A percentile compares a stretch with the other conserved stretches of the same genome.
Conservation (phyloP, 225 moss, liverwort and hornwort species). For the Straminergon stramineum region DNA sequence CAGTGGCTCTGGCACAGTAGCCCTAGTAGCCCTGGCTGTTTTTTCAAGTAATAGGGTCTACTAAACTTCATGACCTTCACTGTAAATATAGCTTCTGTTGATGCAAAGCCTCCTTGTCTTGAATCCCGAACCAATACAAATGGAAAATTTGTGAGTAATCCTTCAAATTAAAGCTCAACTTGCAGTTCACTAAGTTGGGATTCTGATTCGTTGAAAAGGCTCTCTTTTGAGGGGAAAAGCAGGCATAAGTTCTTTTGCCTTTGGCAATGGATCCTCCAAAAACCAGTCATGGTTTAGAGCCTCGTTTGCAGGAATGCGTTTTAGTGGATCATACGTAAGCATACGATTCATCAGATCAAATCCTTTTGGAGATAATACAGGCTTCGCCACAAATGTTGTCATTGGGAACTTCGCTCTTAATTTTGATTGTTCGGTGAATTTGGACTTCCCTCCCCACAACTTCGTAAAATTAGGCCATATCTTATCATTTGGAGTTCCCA, state of each 20-base stretch:
- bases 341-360: conserved; percentile 7
- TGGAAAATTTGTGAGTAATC: neutral
- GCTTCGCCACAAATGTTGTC: neutral
- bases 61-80: neutral
- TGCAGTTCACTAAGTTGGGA: neutral
- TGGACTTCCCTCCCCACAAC: no score
- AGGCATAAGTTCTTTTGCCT: neutral
- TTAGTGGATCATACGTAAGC: neutral
- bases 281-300: neutral
- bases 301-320: neutral
- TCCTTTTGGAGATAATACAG: neutral
- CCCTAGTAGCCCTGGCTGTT: neutral
- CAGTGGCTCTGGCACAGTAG: neutral
- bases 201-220: neutral
- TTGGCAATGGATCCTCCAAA: neutral
- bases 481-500: neutral
- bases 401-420: neutral
- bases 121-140: neutral
- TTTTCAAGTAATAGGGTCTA: neutral
- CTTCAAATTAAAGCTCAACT: neutral
- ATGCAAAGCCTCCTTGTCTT: neutral
- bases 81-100: neutral
- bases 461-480: neutral
- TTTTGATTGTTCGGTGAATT: neutral
- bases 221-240: neutral